Conservation (phyloP, 2,329 filamentous ascomycete species). For the Simplicillium aogashimaense region DNA sequence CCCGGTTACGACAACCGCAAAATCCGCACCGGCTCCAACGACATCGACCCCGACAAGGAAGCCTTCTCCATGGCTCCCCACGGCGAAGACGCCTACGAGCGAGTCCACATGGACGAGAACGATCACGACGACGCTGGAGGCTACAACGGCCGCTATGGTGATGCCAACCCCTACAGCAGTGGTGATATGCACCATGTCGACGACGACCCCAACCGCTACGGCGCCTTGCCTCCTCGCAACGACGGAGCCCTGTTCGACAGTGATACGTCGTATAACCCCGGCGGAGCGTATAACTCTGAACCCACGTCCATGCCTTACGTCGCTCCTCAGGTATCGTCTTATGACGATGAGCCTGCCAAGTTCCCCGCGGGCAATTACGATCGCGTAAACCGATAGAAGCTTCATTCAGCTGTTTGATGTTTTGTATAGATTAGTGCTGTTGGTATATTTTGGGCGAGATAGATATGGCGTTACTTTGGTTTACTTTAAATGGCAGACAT, state of each 20-base stretch:
- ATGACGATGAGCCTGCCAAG: constrained; percentile 37
- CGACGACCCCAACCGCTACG: constrained; percentile 28
- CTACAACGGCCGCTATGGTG: constrained; percentile 23
- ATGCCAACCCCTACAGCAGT: constrained; percentile 25
- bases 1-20: constrained; percentile 48
- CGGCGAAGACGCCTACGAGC: constrained; percentile 56
- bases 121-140: constrained; percentile 28
- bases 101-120: constrained; percentile 47
- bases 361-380: constrained; percentile 52
- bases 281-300: constrained; percentile 5
- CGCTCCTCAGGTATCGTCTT: constrained; percentile 25
- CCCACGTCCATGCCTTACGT: constrained; percentile 15
- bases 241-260: constrained; percentile 35
- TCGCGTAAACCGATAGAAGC: constrained; percentile 26
- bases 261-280: constrained; percentile 36
- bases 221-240: constrained; percentile 23
- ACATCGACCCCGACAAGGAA: constrained; percentile 60
- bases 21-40: constrained; percentile 27
- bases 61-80: constrained; percentile 59
- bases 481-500: too few relatives aligned
- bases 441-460: not conserved
- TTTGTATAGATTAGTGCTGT: not conserved
- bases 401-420: not conserved
- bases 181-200: constrained; percentile 20
- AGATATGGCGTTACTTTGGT: too few relatives aligned